Conservation (phyloP, 768 basidiomycete species). For the Amanita rimosa region DNA sequence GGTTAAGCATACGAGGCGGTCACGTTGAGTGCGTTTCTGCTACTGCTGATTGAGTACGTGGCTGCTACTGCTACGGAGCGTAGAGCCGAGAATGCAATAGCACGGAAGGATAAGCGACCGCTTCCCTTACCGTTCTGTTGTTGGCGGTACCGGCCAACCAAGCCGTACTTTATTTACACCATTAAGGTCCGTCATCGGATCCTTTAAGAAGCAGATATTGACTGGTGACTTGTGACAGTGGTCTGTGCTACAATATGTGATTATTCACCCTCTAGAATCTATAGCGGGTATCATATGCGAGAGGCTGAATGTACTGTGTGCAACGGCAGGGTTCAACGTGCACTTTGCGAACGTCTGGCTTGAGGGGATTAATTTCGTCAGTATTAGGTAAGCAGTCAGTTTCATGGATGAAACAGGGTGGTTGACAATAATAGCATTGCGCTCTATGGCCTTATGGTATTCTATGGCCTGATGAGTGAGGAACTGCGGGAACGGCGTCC, state of each 20-base stretch:
- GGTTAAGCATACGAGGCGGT: slow-evolving; percentile 63
- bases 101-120: slow-evolving; percentile 66
- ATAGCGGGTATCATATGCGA: slow-evolving; percentile 76
- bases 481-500: slow-evolving; percentile 72
- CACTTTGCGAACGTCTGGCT: slow-evolving; percentile 63
- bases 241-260: slow-evolving; percentile 83
- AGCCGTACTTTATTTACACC: slow-evolving; percentile 87
- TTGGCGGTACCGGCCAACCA: slow-evolving; percentile 75
- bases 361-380: slow-evolving; percentile 63
- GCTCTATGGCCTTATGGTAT: slow-evolving; percentile 74
- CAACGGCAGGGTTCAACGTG: slow-evolving; percentile 43
- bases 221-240: slow-evolving; percentile 35
- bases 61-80: slow-evolving; percentile 56
- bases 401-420: background rate
- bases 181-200: slow-evolving; percentile 46
- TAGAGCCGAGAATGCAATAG: slow-evolving; percentile 55
- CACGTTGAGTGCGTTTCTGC: slow-evolving; percentile 80
- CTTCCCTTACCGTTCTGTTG: slow-evolving; percentile 74
- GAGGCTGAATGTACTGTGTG: slow-evolving; percentile 57
- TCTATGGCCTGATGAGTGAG: slow-evolving; percentile 72
- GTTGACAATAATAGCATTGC: slow-evolving; percentile 43
- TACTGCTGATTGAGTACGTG: slow-evolving; percentile 80
- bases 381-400: slow-evolving; percentile 49
- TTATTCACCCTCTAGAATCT: slow-evolving; percentile 53
- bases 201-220: background rate